Evolutionary conservation across 257 asterid species (phyloP).

Genomic region (Apocynum venetum): DNA sequence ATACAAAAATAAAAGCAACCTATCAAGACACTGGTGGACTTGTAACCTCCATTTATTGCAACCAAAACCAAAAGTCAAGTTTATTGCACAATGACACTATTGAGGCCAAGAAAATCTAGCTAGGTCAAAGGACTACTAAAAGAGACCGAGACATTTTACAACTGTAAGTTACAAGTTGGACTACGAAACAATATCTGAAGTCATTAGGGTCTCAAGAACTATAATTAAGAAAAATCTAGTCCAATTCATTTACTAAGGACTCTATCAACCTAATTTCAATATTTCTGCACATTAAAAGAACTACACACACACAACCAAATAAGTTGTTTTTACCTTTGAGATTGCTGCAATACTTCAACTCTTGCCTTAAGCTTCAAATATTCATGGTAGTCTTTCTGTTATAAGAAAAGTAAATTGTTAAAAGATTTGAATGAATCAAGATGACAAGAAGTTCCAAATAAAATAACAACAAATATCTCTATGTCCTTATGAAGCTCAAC

Average conservation of each 20-base stretch:
- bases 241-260: too few species aligned
- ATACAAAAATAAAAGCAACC: neutral
- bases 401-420: neutral
- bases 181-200: too few species aligned
- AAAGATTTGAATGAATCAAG: too few species aligned
- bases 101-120: neutral
- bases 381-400: slow-evolving; percentile 51
- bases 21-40: neutral
- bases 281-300: neutral
- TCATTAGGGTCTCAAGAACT: too few species aligned
- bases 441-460: too few species aligned
- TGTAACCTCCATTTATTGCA: neutral
- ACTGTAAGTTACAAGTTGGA: too few species aligned
- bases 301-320: neutral
- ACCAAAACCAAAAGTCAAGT: neutral
- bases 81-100: neutral
- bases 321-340: slow-evolving; percentile 55
- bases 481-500: too few species aligned
- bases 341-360: slow-evolving; percentile 54
- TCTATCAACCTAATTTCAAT: neutral
- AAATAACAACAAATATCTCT: too few species aligned
- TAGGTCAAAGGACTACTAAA: too few species aligned
- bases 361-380: slow-evolving; percentile 56
- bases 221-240: too few species aligned
- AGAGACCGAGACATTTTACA: too few species aligned